phyloP scores from a whole-genome alignment of 2,329 filamentous ascomycete species.

The Ambrosiella cleistominuta region DNA sequence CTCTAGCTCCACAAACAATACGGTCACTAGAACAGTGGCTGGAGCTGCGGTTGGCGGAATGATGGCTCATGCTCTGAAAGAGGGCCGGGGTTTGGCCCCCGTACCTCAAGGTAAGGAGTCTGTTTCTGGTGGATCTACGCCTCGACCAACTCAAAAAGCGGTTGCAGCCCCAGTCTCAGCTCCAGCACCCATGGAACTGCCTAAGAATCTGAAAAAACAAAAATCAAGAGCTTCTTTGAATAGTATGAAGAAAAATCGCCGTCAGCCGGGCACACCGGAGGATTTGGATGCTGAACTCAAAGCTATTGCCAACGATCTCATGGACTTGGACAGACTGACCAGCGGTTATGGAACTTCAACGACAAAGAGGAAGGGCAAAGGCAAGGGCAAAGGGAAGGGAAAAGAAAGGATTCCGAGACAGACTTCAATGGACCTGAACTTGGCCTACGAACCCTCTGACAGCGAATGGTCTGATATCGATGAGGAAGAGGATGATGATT shows the following conservation, averaged over 20 bases:
- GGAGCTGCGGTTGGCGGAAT: neutral
- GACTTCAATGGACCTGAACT: neutral
- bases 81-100: neutral
- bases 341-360: neutral
- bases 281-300: neutral
- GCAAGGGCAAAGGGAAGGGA: neutral
- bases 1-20: constrained; percentile 2
- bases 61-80: neutral
- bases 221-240: neutral
- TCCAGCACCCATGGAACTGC: neutral
- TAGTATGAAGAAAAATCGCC: neutral
- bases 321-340: neutral
- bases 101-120: neutral
- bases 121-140: constrained; percentile 9
- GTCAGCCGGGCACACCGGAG: neutral
- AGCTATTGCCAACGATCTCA: neutral
- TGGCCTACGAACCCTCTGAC: constrained; percentile 7
- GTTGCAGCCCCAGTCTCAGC: neutral
- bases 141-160: neutral
- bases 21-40: neutral
- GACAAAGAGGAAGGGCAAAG: neutral
- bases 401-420: constrained; percentile 5
- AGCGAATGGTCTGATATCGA: constrained; percentile 4
- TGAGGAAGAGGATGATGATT: constrained; percentile 6
- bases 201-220: neutral